phyloP scores from a whole-genome alignment of 805 yeast species.

The Yarrowia porcina region DNA sequence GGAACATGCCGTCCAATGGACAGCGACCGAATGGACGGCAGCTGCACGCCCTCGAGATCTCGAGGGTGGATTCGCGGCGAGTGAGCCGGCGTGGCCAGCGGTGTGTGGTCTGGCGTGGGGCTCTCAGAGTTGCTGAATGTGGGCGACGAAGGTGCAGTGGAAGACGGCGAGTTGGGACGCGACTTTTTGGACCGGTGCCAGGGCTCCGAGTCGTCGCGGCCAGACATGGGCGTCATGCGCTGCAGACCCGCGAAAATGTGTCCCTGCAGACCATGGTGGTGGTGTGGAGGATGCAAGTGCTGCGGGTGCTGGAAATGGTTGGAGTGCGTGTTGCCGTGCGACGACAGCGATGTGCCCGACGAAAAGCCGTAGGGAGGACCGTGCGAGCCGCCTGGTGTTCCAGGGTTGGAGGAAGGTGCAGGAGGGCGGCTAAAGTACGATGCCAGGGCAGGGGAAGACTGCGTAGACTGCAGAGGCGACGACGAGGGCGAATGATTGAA shows the following conservation, averaged over 20 bases:
- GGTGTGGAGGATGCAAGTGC: slow-evolving; percentile 26
- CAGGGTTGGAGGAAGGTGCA: slow-evolving; percentile 15
- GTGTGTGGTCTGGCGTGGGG: slow-evolving; percentile 45
- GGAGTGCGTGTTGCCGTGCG: slow-evolving; percentile 7
- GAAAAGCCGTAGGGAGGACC: slow-evolving; percentile 23
- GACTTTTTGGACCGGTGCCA: slow-evolving; percentile 40
- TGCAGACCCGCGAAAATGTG: slow-evolving; percentile 31
- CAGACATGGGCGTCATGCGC: slow-evolving; percentile 35
- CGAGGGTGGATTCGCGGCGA: slow-evolving; percentile 45
- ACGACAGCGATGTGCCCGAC: slow-evolving; percentile 13
- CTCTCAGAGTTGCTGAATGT: slow-evolving; percentile 40
- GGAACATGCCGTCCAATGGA: slow-evolving; percentile 30
- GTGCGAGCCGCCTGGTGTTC: slow-evolving; percentile 9
- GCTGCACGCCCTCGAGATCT: slow-evolving; percentile 38
- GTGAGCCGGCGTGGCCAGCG: slow-evolving; percentile 46
- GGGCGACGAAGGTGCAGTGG: slow-evolving; percentile 46
- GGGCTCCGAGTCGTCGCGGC: slow-evolving; percentile 24
- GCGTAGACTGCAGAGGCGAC: slow-evolving; percentile 28
- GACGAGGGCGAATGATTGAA: slow-evolving; percentile 29
- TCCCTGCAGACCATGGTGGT: slow-evolving; percentile 29
- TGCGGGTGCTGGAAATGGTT: slow-evolving; percentile 18
- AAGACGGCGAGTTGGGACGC: slow-evolving; percentile 43
- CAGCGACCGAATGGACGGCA: slow-evolving; percentile 42
- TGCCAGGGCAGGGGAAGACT: slow-evolving; percentile 32
- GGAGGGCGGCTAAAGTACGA: slow-evolving; percentile 30